These are phyloP conservation scores for Raddia guianensis DNA, from an alignment of 176 grass and related monocot genomes.

Conservation along the genomic window DNA sequence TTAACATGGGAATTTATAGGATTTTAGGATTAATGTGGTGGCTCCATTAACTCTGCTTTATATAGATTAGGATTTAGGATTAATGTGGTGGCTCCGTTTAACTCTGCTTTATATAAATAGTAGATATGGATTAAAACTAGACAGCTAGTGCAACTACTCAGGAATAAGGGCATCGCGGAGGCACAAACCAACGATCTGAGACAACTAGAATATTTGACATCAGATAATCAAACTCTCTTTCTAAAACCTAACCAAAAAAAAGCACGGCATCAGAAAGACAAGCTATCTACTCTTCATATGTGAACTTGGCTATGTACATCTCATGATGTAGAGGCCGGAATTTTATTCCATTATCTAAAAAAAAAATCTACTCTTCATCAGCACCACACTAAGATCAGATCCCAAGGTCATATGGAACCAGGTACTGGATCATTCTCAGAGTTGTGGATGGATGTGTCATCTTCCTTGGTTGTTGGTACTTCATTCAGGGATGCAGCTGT, in stretches of 20 bases:
- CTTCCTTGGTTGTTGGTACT: conserved; percentile 21
- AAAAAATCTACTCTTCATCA: background rate
- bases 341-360: too few species aligned
- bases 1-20: too few species aligned
- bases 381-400: conserved; percentile 27
- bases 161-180: conserved; percentile 4
- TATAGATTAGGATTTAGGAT: too few species aligned
- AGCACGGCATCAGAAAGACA: background rate
- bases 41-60: too few species aligned
- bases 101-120: too few species aligned
- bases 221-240: background rate
- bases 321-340: too few species aligned
- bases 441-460: conserved; percentile 40
- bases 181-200: background rate
- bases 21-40: too few species aligned
- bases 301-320: too few species aligned
- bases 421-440: conserved; percentile 39
- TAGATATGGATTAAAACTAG: conserved; percentile 11
- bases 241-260: conserved; percentile 24
- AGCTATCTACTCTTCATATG: background rate
- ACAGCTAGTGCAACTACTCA: background rate
- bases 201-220: background rate
- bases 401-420: conserved; percentile 38
- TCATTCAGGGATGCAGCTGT: conserved; percentile 30
- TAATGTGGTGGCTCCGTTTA: too few species aligned